Percentiles rank a stretch among this genome's conserved stretches.
Evolutionary conservation across 306 rosid species (phyloP).

Genomic region (Mucuna pruriens): DNA sequence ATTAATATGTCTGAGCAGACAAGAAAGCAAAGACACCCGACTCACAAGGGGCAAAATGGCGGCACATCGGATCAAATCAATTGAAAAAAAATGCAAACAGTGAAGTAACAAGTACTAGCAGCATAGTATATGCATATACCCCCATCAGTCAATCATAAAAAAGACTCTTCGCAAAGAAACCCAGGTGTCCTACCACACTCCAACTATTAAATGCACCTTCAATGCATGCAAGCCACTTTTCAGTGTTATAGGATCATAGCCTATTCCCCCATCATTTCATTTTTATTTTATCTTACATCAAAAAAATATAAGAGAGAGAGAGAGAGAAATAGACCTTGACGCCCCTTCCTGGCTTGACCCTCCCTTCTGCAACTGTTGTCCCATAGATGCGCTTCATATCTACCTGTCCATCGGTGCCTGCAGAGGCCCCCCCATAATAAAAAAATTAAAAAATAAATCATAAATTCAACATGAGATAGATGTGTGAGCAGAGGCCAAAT

Average conservation of each 20-base stretch:
- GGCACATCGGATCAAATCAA: conserved; percentile 89
- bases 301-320: background rate
- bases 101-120: conserved; percentile 40
- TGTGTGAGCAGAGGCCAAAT: conserved; percentile 17
- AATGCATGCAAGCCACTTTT: conserved; percentile 64
- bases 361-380: conserved; percentile 99
- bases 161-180: conserved; percentile 42
- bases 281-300: background rate
- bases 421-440: background rate
- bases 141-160: conserved; percentile 75
- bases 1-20: conserved; percentile 30
- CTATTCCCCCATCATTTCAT: background rate
- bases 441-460: background rate
- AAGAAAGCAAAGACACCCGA: conserved; percentile 42
- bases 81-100: conserved; percentile 44
- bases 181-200: conserved; percentile 53
- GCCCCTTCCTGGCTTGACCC: conserved; percentile 99
- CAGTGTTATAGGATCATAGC: conserved; percentile 7
- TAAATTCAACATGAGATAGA: background rate
- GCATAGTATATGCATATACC: conserved; percentile 35
- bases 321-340: conserved; percentile 74
- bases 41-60: conserved; percentile 75
- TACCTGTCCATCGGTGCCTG: conserved; percentile 99
- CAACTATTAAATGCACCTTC: conserved; percentile 48
- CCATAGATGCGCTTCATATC: conserved; percentile 99